Conservation (phyloP, 2,329 filamentous ascomycete species). For the Chrysoporthe cubensis region DNA sequence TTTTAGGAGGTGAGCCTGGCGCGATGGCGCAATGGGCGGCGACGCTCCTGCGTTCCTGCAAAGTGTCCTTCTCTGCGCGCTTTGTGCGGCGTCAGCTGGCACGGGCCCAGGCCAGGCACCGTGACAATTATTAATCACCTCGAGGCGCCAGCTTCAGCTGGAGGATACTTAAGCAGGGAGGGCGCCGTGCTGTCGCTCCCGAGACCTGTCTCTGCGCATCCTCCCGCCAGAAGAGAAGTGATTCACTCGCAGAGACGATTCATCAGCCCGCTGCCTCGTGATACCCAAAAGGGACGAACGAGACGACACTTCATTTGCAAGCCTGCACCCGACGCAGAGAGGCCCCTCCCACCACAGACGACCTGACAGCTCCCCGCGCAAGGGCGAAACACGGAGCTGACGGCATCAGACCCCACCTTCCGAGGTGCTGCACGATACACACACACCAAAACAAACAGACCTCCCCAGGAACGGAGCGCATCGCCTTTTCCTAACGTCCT, state of each 20-base stretch:
- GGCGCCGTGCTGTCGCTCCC: too few relatives aligned
- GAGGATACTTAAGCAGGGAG: not conserved
- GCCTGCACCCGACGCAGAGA: not conserved
- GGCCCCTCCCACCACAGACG: too few relatives aligned
- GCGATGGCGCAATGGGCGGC: conserved; percentile 18
- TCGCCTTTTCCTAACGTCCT: not conserved
- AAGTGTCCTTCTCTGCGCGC: conserved; percentile 12
- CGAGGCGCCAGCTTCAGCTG: not conserved
- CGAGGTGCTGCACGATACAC: not conserved
- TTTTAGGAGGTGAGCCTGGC: conserved; percentile 13
- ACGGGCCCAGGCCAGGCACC: too few relatives aligned
- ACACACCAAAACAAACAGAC: not conserved
- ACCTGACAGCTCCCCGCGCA: not conserved
- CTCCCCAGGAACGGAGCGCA: not conserved
- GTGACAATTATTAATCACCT: not conserved
- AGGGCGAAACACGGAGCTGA: conserved; percentile 17
- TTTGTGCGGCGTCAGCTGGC: conserved; percentile 2
- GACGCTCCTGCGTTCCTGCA: not conserved
- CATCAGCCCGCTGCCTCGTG: too few relatives aligned
- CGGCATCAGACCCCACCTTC: not conserved
- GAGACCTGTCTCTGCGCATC: too few relatives aligned
- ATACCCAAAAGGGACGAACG: too few relatives aligned
- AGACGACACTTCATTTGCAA: conserved; percentile 13
- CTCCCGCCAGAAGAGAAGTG: too few relatives aligned
- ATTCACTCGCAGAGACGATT: too few relatives aligned